Percentiles rank a stretch among this genome's conserved stretches.
Conservation (phyloP, 2,329 filamentous ascomycete species). For the Cadophora sp. region DNA sequence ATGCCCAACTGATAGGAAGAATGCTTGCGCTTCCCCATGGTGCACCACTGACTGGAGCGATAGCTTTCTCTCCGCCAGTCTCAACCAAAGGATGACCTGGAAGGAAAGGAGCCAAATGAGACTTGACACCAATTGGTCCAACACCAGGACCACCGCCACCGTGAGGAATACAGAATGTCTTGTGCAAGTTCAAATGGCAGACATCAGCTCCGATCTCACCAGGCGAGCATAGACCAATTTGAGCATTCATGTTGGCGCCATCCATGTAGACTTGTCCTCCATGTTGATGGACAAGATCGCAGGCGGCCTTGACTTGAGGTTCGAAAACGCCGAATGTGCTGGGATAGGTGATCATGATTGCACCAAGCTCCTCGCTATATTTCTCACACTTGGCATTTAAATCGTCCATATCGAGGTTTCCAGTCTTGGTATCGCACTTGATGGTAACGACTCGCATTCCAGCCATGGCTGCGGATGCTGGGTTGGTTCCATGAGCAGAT, state of each 20-base stretch:
- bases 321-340: slow-evolving; percentile 96
- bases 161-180: slow-evolving; percentile 98
- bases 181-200: slow-evolving; percentile 96
- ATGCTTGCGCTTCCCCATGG: slow-evolving; percentile 90
- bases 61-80: slow-evolving; percentile 61
- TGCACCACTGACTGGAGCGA: slow-evolving; percentile 80
- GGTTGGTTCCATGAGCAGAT: slow-evolving; percentile 95
- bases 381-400: slow-evolving; percentile 88
- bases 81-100: slow-evolving; percentile 70
- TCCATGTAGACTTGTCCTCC: slow-evolving; percentile 99
- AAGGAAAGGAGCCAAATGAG: slow-evolving; percentile 78
- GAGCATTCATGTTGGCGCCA: slow-evolving; percentile 97
- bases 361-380: slow-evolving; percentile 82
- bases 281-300: slow-evolving; percentile 82
- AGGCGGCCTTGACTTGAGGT: slow-evolving; percentile 84
- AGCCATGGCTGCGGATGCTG: slow-evolving; percentile 92
- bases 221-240: slow-evolving; percentile 93
- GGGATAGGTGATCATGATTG: slow-evolving; percentile 97
- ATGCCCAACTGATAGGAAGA: slow-evolving; percentile 92
- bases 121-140: slow-evolving; percentile 90
- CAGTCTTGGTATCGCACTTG: slow-evolving; percentile 87
- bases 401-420: slow-evolving; percentile 88
- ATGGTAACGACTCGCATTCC: slow-evolving; percentile 93
- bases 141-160: slow-evolving; percentile 94
- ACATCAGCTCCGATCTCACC: slow-evolving; percentile 96